Evolutionary conservation across 257 asterid genomes (phyloP).

Genomic region (Jacaranda mimosifolia): DNA sequence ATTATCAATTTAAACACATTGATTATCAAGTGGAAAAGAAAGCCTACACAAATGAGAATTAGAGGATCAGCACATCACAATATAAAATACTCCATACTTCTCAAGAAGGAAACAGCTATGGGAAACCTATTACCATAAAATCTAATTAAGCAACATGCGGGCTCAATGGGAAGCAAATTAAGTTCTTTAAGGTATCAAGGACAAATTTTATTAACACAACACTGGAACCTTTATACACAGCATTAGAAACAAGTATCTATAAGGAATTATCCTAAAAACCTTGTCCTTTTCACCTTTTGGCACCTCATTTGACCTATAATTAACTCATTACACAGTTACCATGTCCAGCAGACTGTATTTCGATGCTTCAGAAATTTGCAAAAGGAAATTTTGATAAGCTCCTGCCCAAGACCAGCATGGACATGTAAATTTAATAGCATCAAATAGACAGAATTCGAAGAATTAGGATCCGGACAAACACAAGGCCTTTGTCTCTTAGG

Average conservation of each 20-base stretch:
- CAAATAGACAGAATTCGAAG: not conserved
- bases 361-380: too few species aligned
- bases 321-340: too few species aligned
- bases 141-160: not conserved
- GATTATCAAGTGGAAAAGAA: slow-evolving; percentile 17
- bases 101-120: not conserved
- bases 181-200: not conserved
- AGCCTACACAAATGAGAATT: not conserved
- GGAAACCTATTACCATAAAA: not conserved
- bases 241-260: slow-evolving; percentile 1
- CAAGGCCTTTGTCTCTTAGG: not conserved
- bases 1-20: not conserved
- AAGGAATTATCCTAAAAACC: not conserved
- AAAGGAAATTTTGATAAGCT: too few species aligned
- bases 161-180: not conserved
- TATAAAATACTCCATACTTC: not conserved
- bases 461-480: not conserved
- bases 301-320: slow-evolving; percentile 16
- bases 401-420: not conserved
- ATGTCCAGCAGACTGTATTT: too few species aligned
- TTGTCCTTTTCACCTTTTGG: slow-evolving; percentile 6
- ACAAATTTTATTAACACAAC: not conserved
- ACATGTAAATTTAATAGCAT: not conserved
- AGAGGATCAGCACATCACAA: slow-evolving; percentile 3
- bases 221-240: not conserved